Evolutionary conservation across 1,284 basidiomycete species (phyloP).

Genomic region (Ustilago crameri): DNA sequence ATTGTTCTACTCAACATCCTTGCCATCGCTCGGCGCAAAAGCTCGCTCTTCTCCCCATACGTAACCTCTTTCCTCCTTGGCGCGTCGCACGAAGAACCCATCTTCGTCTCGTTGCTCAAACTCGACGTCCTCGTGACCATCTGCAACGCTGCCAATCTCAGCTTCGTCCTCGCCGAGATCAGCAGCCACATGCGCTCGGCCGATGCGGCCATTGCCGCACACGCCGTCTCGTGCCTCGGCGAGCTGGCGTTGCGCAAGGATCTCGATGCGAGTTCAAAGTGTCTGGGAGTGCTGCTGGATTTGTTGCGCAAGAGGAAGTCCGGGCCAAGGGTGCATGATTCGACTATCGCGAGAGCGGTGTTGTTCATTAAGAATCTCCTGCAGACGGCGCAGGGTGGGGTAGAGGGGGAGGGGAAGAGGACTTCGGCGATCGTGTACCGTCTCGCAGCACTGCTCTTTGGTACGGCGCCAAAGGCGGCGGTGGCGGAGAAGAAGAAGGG

Average conservation of each 20-base stretch:
- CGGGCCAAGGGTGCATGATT: conserved; percentile 18
- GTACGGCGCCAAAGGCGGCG: conserved; percentile 16
- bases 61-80: conserved; percentile 49
- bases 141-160: conserved; percentile 23
- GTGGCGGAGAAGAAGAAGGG: conserved; percentile 15
- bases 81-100: conserved; percentile 51
- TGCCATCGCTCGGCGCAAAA: conserved; percentile 22
- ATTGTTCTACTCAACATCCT: conserved; percentile 48
- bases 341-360: conserved; percentile 33
- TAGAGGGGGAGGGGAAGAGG: conserved; percentile 3
- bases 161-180: conserved; percentile 37
- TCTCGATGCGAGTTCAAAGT: conserved; percentile 22
- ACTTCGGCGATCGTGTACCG: conserved; percentile 48
- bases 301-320: conserved; percentile 29
- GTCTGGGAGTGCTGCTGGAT: conserved; percentile 30
- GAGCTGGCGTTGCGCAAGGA: conserved; percentile 34
- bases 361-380: conserved; percentile 42
- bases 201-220: conserved; percentile 32
- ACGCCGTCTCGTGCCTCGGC: conserved; percentile 47
- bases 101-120: conserved; percentile 54
- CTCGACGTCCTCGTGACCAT: conserved; percentile 49
- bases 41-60: conserved; percentile 37
- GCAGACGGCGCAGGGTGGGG: conserved; percentile 15
- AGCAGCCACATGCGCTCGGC: conserved; percentile 37
- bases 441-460: conserved; percentile 54